Evolutionary conservation across 2,329 filamentous ascomycete species (phyloP), one percentile per base, ranked within the genome.

Genomic region (Aureobasidium leucospermi): DNA sequence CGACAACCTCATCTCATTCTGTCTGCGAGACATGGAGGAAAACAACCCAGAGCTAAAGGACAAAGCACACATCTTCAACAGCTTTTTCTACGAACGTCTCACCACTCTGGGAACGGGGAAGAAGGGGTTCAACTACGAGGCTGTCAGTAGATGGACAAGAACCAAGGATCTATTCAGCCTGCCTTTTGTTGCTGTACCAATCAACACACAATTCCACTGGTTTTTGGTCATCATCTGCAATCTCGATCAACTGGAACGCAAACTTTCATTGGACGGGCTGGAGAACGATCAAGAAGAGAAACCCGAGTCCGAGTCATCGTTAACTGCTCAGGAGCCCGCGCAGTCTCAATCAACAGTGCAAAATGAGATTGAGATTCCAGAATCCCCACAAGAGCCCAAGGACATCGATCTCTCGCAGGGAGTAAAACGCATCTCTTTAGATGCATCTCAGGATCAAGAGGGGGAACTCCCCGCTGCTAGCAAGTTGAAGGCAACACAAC

Each of bases 161-260:
- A 90, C 86, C 65, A 81, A 93, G 23, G 89, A 99, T 69, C 75
- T 99, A 8, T 89, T 97, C 67, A 81, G 80, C 6, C 91, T 89
- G 66, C 90, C 96, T 69, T 96, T 92, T 70, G 85, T 97, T 61
- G 81, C 97, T 10, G 88, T 99, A 6, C 94, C 94, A 0, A 90
- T 99, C 70, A 95, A 96, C 67, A 89, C 96, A 69, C 79, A 84
- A 31, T 60, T 66, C 1, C 94, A 99, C 72, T 99, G 95, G 94
- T 97, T 94, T 73, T 78, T 97, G 64, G 91, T 90, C 13, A 93
- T 99, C 59, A 93, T 99, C 56, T 96, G 90, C 80, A 96, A 99
- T 67, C 81, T 93, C 2, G 82, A 84, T 3, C 85, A 69, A 31
- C 39, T 60, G 39, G 51, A 46, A 16, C n/a, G 52, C 11, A 57